These are phyloP conservation scores for Boletus coccyginus DNA, from an alignment of 768 basidiomycete genomes.

Conservation along the genomic window DNA sequence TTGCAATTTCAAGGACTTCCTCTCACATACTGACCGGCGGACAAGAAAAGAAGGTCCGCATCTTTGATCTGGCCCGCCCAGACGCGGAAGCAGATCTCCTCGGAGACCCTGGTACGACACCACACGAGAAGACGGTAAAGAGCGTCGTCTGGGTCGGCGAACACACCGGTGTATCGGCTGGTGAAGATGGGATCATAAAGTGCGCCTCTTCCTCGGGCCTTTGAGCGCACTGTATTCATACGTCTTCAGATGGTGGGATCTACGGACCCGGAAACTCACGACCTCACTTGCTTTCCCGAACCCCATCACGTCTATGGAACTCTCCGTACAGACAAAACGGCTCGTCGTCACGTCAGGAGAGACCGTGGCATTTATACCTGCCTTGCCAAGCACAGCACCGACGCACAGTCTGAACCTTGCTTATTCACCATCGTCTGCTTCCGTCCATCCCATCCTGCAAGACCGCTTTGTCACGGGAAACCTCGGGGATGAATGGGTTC, in stretches of 20 bases:
- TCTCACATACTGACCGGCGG: slow-evolving; percentile 84
- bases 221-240: slow-evolving; percentile 9
- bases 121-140: slow-evolving; percentile 89
- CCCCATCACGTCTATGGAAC: slow-evolving; percentile 92
- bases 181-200: slow-evolving; percentile 92
- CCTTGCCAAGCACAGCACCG: slow-evolving; percentile 56
- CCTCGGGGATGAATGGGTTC: slow-evolving; percentile 91
- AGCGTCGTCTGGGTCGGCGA: slow-evolving; percentile 94
- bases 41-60: slow-evolving; percentile 95
- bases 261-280: slow-evolving; percentile 71
- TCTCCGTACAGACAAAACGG: slow-evolving; percentile 75
- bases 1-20: slow-evolving; percentile 74
- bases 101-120: slow-evolving; percentile 51
- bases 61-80: slow-evolving; percentile 86
- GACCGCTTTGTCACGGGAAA: slow-evolving; percentile 94
- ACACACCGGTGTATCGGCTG: slow-evolving; percentile 82
- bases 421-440: slow-evolving; percentile 91
- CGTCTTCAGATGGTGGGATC: slow-evolving; percentile 88
- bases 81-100: slow-evolving; percentile 88
- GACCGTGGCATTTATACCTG: slow-evolving; percentile 88
- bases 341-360: slow-evolving; percentile 91
- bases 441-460: slow-evolving; percentile 85
- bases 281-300: slow-evolving; percentile 70
- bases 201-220: slow-evolving; percentile 32
- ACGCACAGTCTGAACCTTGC: slow-evolving; percentile 77